These are phyloP conservation scores for Candida vaughaniae DNA, from an alignment of 805 yeast species.

Conservation along the genomic window DNA sequence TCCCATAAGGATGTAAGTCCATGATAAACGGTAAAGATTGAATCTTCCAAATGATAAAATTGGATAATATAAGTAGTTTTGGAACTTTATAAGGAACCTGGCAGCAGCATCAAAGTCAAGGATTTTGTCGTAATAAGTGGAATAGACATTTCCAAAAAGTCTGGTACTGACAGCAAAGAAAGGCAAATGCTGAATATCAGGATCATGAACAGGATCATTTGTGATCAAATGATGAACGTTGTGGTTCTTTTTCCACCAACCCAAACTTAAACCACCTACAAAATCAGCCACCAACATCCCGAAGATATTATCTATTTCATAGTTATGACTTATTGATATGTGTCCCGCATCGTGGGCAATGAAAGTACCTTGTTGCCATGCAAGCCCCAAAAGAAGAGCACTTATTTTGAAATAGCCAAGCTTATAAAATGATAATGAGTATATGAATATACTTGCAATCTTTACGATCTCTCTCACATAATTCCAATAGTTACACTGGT, in stretches of 20 bases:
- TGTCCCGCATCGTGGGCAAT: conserved; percentile 93
- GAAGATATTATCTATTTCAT: conserved; percentile 68
- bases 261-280: conserved; percentile 84
- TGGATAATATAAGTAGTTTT: conserved; percentile 72
- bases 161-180: conserved; percentile 82
- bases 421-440: conserved; percentile 50
- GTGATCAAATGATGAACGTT: conserved; percentile 90
- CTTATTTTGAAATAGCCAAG: conserved; percentile 47
- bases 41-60: conserved; percentile 81
- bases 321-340: conserved; percentile 76
- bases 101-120: conserved; percentile 71
- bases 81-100: conserved; percentile 55
- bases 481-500: conserved; percentile 70
- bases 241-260: conserved; percentile 95
- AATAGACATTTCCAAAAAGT: conserved; percentile 65
- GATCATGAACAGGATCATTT: conserved; percentile 93
- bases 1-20: conserved; percentile 74
- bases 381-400: conserved; percentile 66
- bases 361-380: conserved; percentile 89
- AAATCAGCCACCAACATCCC: conserved; percentile 75
- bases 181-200: conserved; percentile 91
- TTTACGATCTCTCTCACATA: conserved; percentile 70
- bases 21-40: conserved; percentile 76
- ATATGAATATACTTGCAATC: conserved; percentile 51
- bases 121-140: conserved; percentile 73